Base-by-base conservation (phyloP, 2,329 filamentous ascomycete species). In the Sphaerulina vaccinii region DNA sequence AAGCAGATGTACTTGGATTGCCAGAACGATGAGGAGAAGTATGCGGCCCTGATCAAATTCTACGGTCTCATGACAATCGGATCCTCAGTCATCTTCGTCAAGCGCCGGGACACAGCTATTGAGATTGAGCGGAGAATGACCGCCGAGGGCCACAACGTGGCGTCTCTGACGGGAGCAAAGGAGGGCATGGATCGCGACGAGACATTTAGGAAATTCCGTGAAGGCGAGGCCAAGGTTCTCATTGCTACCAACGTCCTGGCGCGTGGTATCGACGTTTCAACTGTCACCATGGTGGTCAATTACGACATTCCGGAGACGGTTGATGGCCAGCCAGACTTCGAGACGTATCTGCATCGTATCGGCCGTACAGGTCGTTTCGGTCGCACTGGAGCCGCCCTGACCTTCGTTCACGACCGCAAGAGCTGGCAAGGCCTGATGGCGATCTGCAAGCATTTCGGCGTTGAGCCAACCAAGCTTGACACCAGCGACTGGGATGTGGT, bases 1-100 rank as follows among this genome's bases (percentile, higher is more conserved):
- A 95, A 92, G 61, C 93, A 99, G 68, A 89, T 99, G 75, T 99
- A 95, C 69, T 89, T 99, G 69, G 93, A 99, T 71, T 97, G 92
- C 65, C 82, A 87, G 18, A 79, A 80, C 27, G 88, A 95, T 60
- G 75, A 84, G 29, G 84, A 88, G 65, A 97, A 97, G 70, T 99
- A 95, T 68, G 82, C 87, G 29, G 85, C 88, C 51, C 82, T 99
- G 6, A 87, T 95, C 70, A 89, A 92, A 68, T 87, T 99, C 54
- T 99, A 99, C 68, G 91, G 92, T 52, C 78, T 97, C 38, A 92
- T 99, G 82, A 96, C 91, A 13, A 90, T 97, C 64, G 91, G 91
- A 4, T 96, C 92, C 6, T 97, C 93, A 0, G 96, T 99, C 67
- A 97, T 99, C 64, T 99, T 99, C 67, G 92, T 97, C 70, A 89